Base-by-base conservation (phyloP, 345 rosid species). In the Geranium brycei region DNA sequence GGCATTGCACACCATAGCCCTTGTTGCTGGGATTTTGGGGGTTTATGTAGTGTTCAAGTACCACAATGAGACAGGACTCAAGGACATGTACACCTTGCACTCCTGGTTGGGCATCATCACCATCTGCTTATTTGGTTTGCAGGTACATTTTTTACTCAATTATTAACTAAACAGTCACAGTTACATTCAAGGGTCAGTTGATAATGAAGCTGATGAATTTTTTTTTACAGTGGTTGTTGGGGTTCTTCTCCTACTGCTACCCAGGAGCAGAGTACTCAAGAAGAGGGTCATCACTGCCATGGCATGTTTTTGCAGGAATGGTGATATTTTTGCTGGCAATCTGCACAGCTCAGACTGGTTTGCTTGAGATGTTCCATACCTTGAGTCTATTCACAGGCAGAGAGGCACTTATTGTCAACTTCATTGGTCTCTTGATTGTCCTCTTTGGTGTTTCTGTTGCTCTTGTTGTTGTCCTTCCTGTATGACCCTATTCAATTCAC, bases 1-100 rank as follows among this genome's bases (percentile, higher is more conserved):
- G 84, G 19, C 76, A 5, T 80, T 93, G 56, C 87, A 93, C 67
- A 62, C 91, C 19, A 57, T 31, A 4, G 96, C 85, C 0, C 31
- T 88, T 19, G 56, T 70, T 62, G 75, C 87, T 4, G 97, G 97
- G 31, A 75, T 83, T 31, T 78, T 78, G 61, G 99, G 97, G 8
- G 56, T 93, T 3, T 71, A 83, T 60, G 99, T 97, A 7, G 88
- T 71, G 56, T 93, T 91, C 87, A 88, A 64, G 82, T 93, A 28
- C 71, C 96, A 88, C 74, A 85, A 87, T 61, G 84, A 79, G 85
- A 4, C 60, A 17, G 31, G 66, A 41, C 30, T 73, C 0, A 41
- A 71, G 58, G 82, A 93, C 65, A 66, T 88, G 75, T 76, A 76
- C 65, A 82, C 83, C 77, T 69, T 82, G 51, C 91, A 82, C 59